phyloP scores from a whole-genome alignment of 192 early-diverging fungal species.

The Mortierella claussenii region DNA sequence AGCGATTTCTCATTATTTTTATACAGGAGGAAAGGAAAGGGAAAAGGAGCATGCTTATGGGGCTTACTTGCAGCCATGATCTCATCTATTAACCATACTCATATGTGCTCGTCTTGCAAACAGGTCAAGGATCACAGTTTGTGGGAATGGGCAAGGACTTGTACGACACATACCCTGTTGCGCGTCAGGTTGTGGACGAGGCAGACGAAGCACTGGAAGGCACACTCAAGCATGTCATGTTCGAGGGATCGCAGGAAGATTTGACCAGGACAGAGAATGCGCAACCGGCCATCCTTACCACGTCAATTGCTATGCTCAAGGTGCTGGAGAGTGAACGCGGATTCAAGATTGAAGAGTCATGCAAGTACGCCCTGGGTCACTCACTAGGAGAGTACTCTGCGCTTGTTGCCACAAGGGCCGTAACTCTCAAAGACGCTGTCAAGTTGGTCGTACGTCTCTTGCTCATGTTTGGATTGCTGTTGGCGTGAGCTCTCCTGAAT shows the following conservation, averaged over 20 bases:
- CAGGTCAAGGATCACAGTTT: conserved; percentile 86
- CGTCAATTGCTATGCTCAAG: conserved; percentile 86
- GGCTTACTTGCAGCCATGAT: too few species aligned
- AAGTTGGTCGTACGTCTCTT: conserved; percentile 74
- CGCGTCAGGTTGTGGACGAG: conserved; percentile 88
- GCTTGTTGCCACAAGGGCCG: conserved; percentile 71
- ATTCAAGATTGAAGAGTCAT: conserved; percentile 77
- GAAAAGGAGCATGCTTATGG: neutral
- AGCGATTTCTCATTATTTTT: conserved; percentile 10
- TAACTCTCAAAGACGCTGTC: conserved; percentile 83
- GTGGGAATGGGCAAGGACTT: conserved; percentile 95
- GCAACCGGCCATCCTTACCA: conserved; percentile 93
- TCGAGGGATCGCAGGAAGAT: conserved; percentile 80
- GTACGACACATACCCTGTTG: conserved; percentile 74
- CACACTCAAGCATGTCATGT: conserved; percentile 81
- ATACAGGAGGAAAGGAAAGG: too few species aligned
- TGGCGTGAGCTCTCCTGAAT: neutral
- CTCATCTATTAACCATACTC: too few species aligned
- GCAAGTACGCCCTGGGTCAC: conserved; percentile 89
- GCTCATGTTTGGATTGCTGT: neutral
- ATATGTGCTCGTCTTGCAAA: too few species aligned
- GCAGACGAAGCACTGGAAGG: conserved; percentile 86
- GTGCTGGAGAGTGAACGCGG: conserved; percentile 86
- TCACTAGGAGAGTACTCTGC: conserved; percentile 94
- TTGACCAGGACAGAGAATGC: conserved; percentile 79